Evolutionary conservation across 208 protist species (phyloP).

Genomic region (Novymonas esmeraldas): DNA sequence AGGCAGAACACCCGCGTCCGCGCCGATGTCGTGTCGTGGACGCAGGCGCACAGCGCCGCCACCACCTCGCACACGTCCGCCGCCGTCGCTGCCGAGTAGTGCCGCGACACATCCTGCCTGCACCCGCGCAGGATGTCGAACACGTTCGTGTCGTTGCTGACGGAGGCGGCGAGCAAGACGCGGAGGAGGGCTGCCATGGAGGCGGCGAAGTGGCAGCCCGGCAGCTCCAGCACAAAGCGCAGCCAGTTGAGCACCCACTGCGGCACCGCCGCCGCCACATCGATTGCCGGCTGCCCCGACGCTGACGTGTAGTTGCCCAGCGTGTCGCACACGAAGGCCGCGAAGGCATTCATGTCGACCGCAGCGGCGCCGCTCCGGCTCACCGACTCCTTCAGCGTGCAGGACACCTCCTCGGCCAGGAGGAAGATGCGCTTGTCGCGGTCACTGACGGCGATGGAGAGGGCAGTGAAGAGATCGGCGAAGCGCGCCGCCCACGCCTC

Average conservation of each 20-base stretch:
- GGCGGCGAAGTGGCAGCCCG: conserved; percentile 46
- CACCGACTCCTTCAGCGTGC: conserved; percentile 51
- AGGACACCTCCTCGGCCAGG: conserved; percentile 68
- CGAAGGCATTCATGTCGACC: conserved; percentile 34
- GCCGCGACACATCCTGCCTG: conserved; percentile 18
- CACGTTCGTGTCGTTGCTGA: conserved; percentile 27
- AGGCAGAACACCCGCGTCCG: conserved; percentile 33
- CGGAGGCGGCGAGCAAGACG: conserved; percentile 46
- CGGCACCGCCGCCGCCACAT: conserved; percentile 22
- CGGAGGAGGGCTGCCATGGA: conserved; percentile 47
- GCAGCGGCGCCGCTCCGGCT: conserved; percentile 35
- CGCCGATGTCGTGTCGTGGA: conserved; percentile 18
- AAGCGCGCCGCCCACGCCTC: conserved; percentile 52
- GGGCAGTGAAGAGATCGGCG: conserved; percentile 52
- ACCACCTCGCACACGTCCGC: conserved; percentile 25
- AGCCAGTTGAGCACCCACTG: conserved; percentile 75
- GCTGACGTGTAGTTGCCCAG: conserved; percentile 34
- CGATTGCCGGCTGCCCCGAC: conserved; percentile 10
- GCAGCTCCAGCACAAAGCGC: conserved; percentile 52
- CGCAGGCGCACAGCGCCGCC: conserved; percentile 13
- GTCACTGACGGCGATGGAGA: conserved; percentile 61
- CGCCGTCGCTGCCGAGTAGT: conserved; percentile 14
- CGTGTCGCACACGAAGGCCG: conserved; percentile 43
- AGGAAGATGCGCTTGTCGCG: conserved; percentile 53
- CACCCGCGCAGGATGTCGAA: conserved; percentile 29